A percentile compares a stretch with the other conserved stretches of the same genome.
phyloP scores from a whole-genome alignment of 805 yeast genomes.

The Starmerella vaccinii region DNA sequence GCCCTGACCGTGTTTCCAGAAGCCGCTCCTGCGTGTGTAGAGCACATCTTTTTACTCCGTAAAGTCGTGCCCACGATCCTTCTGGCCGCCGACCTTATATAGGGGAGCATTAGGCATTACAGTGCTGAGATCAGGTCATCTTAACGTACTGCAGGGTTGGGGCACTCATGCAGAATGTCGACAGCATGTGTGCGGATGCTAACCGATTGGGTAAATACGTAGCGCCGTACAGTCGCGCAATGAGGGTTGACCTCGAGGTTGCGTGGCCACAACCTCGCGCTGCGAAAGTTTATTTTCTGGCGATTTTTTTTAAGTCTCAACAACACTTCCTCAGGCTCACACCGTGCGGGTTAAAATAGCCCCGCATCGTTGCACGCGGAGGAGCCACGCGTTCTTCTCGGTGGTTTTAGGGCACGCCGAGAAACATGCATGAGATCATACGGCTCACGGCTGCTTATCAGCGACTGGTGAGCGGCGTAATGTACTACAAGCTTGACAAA shows the following conservation, averaged over 20 bases:
- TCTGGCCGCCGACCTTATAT: conserved; percentile 3
- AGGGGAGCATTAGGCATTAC: conserved; percentile 4
- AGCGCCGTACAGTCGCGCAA: not conserved
- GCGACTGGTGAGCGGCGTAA: too few species aligned
- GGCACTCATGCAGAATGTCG: not conserved
- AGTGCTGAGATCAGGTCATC: not conserved
- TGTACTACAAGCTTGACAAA: too few species aligned
- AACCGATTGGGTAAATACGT: not conserved
- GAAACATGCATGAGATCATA: not conserved
- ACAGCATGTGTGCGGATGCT: not conserved
- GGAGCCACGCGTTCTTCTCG: too few species aligned
- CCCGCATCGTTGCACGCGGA: too few species aligned
- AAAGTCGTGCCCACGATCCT: not conserved
- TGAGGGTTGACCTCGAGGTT: too few species aligned
- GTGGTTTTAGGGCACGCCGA: too few species aligned
- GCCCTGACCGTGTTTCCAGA: conserved; percentile 10
- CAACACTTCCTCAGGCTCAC: too few species aligned
- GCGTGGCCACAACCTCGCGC: too few species aligned
- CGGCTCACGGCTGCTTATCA: not conserved
- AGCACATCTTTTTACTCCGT: conserved; percentile 18
- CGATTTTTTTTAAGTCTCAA: too few species aligned
- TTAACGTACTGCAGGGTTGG: not conserved
- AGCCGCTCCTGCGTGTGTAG: conserved; percentile 18
- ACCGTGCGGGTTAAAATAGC: too few species aligned
- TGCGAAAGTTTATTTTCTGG: too few species aligned